These are phyloP conservation scores for Polyrhizophydium stewartii DNA, from an alignment of 371 early-diverging fungal species.

Conservation along the genomic window DNA sequence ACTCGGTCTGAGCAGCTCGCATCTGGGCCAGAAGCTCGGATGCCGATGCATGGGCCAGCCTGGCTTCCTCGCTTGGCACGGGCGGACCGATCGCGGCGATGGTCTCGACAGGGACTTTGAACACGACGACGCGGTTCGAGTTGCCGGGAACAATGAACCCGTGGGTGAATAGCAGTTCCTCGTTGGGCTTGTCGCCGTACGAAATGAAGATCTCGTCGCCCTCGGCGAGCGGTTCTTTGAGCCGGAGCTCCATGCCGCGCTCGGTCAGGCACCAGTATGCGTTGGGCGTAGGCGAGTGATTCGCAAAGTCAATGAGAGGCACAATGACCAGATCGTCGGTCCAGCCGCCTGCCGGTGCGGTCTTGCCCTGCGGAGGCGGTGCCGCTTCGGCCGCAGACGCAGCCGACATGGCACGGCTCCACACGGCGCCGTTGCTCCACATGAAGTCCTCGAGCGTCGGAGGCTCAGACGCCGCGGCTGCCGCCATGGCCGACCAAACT, in stretches of 20 bases:
- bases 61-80: no score
- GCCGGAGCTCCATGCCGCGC: not conserved
- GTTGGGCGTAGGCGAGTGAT: constrained; percentile 21
- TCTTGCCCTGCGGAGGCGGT: not conserved
- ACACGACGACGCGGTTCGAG: constrained; percentile 25
- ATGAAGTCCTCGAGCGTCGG: constrained; percentile 10
- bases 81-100: no score
- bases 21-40: no score
- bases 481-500: no score
- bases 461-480: no score
- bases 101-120: constrained; percentile 21
- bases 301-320: constrained; percentile 34
- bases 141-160: constrained; percentile 48
- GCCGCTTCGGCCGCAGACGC: constrained; percentile 8
- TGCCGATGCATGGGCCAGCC: no score
- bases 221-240: not conserved
- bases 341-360: not conserved
- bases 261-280: constrained; percentile 14
- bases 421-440: constrained; percentile 36
- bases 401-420: constrained; percentile 29
- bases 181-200: constrained; percentile 52
- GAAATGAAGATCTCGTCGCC: constrained; percentile 26
- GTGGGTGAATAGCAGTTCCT: constrained; percentile 58
- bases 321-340: constrained; percentile 26
- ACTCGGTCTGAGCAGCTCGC: no score